These are phyloP conservation scores for Eimeria tenella DNA, from an alignment of 169 alveolate species.

Conservation along the genomic window DNA sequence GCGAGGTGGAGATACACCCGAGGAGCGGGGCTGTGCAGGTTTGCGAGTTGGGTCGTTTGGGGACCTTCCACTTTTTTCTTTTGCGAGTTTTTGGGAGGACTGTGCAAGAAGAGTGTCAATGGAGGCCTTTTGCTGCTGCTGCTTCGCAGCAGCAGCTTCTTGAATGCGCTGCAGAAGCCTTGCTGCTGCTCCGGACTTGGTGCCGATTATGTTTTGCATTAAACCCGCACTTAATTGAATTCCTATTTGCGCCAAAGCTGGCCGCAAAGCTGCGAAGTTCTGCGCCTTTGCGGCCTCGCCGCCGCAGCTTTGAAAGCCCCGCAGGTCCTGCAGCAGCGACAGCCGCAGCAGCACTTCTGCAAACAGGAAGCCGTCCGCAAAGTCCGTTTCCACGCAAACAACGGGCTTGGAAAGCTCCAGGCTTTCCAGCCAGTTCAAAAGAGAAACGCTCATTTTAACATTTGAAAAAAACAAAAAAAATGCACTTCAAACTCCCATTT, in stretches of 20 bases:
- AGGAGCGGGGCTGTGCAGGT: too few species aligned
- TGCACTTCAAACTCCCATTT: too few species aligned
- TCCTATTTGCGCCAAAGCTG: background rate
- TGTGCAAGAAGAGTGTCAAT: too few species aligned
- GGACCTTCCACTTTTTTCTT: too few species aligned
- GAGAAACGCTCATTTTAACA: slow-evolving; percentile 20
- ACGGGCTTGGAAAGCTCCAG: slow-evolving; percentile 41
- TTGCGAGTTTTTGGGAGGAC: too few species aligned
- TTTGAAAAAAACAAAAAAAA: too few species aligned
- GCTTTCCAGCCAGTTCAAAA: slow-evolving; percentile 65
- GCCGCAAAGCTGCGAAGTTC: slow-evolving; percentile 1
- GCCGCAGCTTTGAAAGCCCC: background rate
- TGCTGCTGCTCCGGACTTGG: slow-evolving; percentile 55
- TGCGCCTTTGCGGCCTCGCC: slow-evolving; percentile 16
- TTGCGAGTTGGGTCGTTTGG: too few species aligned
- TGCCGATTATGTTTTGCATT: background rate
- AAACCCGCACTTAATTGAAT: background rate
- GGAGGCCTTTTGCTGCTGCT: background rate
- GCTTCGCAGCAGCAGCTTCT: background rate
- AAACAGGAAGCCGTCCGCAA: slow-evolving; percentile 62
- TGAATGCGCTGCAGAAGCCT: slow-evolving; percentile 3
- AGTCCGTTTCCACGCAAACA: slow-evolving; percentile 36
- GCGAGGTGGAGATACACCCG: too few species aligned
- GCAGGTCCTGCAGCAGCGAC: background rate
- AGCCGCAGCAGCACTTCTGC: slow-evolving; percentile 43